phyloP scores from a whole-genome alignment of 2,329 filamentous ascomycete species.

The Exophiala xenobiotica region DNA sequence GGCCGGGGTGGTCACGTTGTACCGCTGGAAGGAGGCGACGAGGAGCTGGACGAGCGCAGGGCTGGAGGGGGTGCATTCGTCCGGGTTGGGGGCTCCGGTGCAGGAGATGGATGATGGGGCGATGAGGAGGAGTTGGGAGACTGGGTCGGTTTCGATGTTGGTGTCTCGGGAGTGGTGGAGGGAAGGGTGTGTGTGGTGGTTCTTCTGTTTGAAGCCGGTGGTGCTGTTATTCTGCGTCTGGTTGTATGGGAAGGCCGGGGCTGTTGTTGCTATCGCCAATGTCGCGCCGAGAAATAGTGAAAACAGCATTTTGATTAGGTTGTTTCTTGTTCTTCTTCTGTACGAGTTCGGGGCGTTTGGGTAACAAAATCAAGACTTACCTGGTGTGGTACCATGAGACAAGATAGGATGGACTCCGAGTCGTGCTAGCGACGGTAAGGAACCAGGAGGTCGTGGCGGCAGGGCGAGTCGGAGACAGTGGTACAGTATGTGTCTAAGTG shows the following conservation, averaged over 20 bases:
- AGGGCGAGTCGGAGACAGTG: too few relatives aligned
- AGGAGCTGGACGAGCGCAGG: constrained; percentile 42
- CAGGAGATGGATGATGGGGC: constrained; percentile 24
- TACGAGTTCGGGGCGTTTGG: too few relatives aligned
- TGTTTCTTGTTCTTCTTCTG: neutral
- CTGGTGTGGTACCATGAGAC: neutral
- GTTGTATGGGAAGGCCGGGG: neutral
- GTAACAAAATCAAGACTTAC: too few relatives aligned
- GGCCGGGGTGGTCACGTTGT: constrained; percentile 54
- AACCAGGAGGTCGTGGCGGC: neutral
- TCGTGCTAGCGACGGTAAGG: neutral
- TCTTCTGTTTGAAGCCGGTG: too few relatives aligned
- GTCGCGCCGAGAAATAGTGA: neutral
- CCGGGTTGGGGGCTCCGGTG: constrained; percentile 9
- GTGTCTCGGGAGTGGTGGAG: constrained; percentile 1
- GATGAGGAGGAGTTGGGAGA: constrained; percentile 23
- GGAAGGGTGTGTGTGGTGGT: neutral
- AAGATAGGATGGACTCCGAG: neutral
- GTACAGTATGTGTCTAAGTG: neutral
- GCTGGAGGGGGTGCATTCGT: constrained; percentile 23
- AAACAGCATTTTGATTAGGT: neutral
- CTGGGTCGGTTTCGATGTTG: constrained; percentile 4
- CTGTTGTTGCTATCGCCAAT: neutral
- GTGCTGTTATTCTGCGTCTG: neutral
- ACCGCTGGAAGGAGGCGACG: constrained; percentile 55